Base-by-base conservation (phyloP, 1,284 basidiomycete species). In the Xerocomus nothofagi region DNA sequence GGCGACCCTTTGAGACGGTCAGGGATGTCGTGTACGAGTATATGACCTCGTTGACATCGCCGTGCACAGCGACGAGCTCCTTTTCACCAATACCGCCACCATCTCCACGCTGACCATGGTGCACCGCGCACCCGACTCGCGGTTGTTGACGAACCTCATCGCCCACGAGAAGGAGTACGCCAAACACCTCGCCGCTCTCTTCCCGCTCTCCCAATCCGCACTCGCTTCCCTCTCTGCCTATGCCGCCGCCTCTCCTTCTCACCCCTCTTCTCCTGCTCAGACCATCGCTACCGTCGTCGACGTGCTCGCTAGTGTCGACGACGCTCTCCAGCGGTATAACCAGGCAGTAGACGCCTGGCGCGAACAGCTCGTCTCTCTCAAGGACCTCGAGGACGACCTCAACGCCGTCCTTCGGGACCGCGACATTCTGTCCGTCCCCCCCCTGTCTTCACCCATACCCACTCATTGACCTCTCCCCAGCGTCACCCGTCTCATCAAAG, bases 401-500 rank as follows among this genome's bases (percentile, higher is more conserved):
- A 75, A 72, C 15, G 82, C 79, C 55, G 74, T 89, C 48, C 71
- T 87, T 44, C 73, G 86, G 4, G 88, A 91, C 66, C 71, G 86
- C 32, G 88, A 91, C 57, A 90, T 91, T 55, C 73, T 90, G 88
- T 89, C 55, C 64, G 86, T 77, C 10, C 32, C 47, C 33, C 23
- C 29, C 18, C 11, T 7, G 3, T 3, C 3, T 21, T 15, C 7
- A 12, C 15, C 17, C 15, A 24, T 38, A 3, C 20, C 17, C 21
- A 2, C 24, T 11, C 9, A 9, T 17, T 12, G 6, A 15, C 26
- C 4, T n/a, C n/a, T n/a, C 18, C 17, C 21, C 14, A 90, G 87
- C 3, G 82, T 91, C 10, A 87, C 82, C 3, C 80, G 88, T 4
- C 77, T 91, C 40, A 82, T 90, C 61, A 90, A 89, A 60, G 81